A percentile compares a stretch with the other conserved stretches of the same genome.
Evolutionary conservation across 2,329 filamentous ascomycete species (phyloP).

Genomic region (Fusarium sp.): DNA sequence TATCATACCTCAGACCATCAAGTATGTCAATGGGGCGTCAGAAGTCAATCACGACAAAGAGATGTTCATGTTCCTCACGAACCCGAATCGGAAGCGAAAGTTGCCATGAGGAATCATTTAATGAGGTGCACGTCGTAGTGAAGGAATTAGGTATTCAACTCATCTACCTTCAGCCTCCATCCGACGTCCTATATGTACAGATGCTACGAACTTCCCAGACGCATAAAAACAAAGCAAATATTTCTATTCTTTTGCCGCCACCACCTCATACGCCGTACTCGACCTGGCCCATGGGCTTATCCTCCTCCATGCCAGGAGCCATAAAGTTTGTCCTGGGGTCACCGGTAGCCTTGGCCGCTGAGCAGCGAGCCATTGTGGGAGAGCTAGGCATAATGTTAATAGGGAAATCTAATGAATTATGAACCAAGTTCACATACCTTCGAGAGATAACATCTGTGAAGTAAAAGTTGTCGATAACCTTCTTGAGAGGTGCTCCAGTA

Average conservation of each 20-base stretch:
- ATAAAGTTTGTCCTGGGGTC: conserved; percentile 84
- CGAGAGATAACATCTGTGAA: conserved; percentile 97
- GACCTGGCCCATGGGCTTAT: conserved; percentile 70
- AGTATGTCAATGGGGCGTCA: conserved; percentile 24
- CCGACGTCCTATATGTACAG: conserved; percentile 56
- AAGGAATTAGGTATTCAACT: conserved; percentile 45
- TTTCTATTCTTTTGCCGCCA: conserved; percentile 53
- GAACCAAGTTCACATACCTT: conserved; percentile 71
- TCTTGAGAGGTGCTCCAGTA: conserved; percentile 80
- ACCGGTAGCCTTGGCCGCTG: conserved; percentile 86
- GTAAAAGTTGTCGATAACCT: conserved; percentile 95
- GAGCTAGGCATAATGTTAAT: conserved; percentile 69
- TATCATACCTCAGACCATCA: neutral
- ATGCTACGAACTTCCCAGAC: conserved; percentile 48
- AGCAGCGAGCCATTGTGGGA: conserved; percentile 98
- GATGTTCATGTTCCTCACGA: conserved; percentile 36
- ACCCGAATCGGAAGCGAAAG: conserved; percentile 20
- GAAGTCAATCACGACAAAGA: conserved; percentile 11
- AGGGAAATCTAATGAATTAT: conserved; percentile 11
- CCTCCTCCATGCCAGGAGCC: conserved; percentile 75
- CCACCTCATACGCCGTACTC: conserved; percentile 65
- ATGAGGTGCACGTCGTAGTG: conserved; percentile 34
- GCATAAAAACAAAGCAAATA: conserved; percentile 49
- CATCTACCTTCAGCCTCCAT: conserved; percentile 48
- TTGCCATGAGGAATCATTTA: conserved; percentile 7